Evolutionary conservation across 176 grass and related monocot genomes (phyloP).

Genomic region (Saccharum spontaneum): DNA sequence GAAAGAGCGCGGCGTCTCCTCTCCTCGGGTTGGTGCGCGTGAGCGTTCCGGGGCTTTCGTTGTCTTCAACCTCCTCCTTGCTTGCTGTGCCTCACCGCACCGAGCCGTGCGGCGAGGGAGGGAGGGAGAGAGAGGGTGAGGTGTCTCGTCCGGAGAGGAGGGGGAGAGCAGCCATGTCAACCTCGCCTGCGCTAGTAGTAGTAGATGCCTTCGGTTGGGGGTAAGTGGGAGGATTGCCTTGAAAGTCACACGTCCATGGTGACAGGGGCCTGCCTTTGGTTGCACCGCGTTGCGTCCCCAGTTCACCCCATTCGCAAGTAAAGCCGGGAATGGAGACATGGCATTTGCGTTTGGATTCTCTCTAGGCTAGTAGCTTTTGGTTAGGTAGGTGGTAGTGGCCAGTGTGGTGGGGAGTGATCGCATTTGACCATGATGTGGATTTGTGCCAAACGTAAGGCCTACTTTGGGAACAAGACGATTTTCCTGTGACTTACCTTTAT

Average conservation of each 20-base stretch:
- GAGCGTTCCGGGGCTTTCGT: slow-evolving; percentile 31
- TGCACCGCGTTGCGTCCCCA: slow-evolving; percentile 35
- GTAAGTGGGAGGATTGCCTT: slow-evolving; percentile 40
- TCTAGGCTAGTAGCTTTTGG: slow-evolving; percentile 25
- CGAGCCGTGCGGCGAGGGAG: neutral
- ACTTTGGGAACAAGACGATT: too few species aligned
- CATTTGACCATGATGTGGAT: slow-evolving; percentile 35
- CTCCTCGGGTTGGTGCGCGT: slow-evolving; percentile 43
- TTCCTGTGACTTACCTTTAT: neutral
- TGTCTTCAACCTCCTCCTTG: slow-evolving; percentile 19
- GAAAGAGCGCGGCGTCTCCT: neutral
- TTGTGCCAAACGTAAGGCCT: neutral
- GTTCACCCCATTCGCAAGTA: slow-evolving; percentile 73
- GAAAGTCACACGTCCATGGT: slow-evolving; percentile 36
- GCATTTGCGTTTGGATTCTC: slow-evolving; percentile 35
- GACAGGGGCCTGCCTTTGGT: slow-evolving; percentile 7
- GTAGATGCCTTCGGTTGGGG: slow-evolving; percentile 23
- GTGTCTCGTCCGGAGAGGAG: slow-evolving; percentile 11
- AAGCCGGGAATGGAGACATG: slow-evolving; percentile 41
- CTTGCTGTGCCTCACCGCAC: neutral
- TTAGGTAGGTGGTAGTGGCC: slow-evolving; percentile 35
- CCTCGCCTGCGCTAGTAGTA: slow-evolving; percentile 6
- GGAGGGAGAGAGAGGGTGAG: slow-evolving; percentile 23
- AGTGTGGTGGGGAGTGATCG: slow-evolving; percentile 14
- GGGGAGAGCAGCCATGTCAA: slow-evolving; percentile 34